phyloP scores from a whole-genome alignment of 192 early-diverging fungal genomes.

The Podila minutissima region DNA sequence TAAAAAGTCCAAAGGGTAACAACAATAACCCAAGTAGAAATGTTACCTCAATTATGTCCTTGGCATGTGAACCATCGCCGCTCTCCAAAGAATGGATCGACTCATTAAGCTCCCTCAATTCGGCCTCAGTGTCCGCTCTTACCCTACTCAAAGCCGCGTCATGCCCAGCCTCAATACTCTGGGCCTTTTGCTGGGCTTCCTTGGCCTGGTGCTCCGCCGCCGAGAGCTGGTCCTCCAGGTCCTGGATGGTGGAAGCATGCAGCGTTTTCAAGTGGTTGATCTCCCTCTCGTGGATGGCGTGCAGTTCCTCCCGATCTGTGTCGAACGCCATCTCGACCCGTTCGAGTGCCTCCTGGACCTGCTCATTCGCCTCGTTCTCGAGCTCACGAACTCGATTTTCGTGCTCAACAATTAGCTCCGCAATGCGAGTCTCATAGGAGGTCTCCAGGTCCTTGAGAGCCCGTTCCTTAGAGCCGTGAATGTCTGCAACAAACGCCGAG shows the following conservation, averaged over 20 bases:
- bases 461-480: slow-evolving; percentile 16
- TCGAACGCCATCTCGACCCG: slow-evolving; percentile 45
- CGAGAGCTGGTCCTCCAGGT: slow-evolving; percentile 24
- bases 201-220: slow-evolving; percentile 15
- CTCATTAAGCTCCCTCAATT: slow-evolving; percentile 9
- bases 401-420: slow-evolving; percentile 40
- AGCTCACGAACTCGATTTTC: slow-evolving; percentile 34
- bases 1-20: neutral
- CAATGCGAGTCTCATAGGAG: slow-evolving; percentile 34
- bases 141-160: slow-evolving; percentile 11
- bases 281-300: slow-evolving; percentile 11
- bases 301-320: slow-evolving; percentile 15
- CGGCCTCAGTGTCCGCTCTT: slow-evolving; percentile 16
- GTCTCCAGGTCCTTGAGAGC: slow-evolving; percentile 10
- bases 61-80: neutral
- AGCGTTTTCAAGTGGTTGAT: neutral
- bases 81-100: slow-evolving; percentile 7
- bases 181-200: slow-evolving; percentile 2
- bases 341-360: slow-evolving; percentile 32
- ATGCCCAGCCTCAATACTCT: neutral
- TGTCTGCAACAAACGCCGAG: slow-evolving; percentile 28
- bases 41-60: slow-evolving; percentile 12
- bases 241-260: slow-evolving; percentile 9
- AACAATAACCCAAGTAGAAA: neutral
- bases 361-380: slow-evolving; percentile 35